Evolutionary conservation across 2,329 filamentous ascomycete genomes (phyloP).

Genomic region (Aspergillus sojae): DNA sequence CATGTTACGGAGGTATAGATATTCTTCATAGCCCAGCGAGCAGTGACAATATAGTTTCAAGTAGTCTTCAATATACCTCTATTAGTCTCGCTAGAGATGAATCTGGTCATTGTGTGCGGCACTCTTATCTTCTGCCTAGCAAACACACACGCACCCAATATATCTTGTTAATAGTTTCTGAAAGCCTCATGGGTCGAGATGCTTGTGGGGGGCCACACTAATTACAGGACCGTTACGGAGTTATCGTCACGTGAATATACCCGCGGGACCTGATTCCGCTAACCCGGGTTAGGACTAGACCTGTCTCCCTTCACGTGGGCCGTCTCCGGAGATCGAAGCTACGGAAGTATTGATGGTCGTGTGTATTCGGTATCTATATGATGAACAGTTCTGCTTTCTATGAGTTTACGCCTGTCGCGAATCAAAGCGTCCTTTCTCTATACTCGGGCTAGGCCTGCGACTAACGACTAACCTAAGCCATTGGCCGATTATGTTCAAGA

Average conservation of each 20-base stretch:
- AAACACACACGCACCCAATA: not conserved
- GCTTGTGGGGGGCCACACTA: constrained; percentile 5
- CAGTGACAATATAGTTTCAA: not conserved
- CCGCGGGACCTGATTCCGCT: constrained; percentile 2
- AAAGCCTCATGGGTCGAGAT: not conserved
- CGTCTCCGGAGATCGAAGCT: constrained; percentile 18
- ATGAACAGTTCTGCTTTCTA: not conserved
- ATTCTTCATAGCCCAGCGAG: not conserved
- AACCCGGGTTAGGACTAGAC: constrained; percentile 22
- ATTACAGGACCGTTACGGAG: constrained; percentile 12
- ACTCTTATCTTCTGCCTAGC: not conserved
- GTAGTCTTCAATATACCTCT: not conserved
- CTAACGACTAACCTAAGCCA: not conserved
- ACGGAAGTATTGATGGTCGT: constrained; percentile 11
- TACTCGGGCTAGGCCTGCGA: not conserved
- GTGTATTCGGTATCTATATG: not conserved
- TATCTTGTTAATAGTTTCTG: not conserved
- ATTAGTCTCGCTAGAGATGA: not conserved
- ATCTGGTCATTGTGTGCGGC: not conserved
- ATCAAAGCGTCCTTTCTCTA: not conserved
- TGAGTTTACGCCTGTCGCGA: not conserved
- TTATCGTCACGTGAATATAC: not conserved
- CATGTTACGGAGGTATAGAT: not conserved
- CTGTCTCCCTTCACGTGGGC: constrained; percentile 23
- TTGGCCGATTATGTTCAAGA: constrained; percentile 19